These are phyloP conservation scores for Tylopilus sp. DNA, from an alignment of 768 basidiomycete species.

Conservation along the genomic window DNA sequence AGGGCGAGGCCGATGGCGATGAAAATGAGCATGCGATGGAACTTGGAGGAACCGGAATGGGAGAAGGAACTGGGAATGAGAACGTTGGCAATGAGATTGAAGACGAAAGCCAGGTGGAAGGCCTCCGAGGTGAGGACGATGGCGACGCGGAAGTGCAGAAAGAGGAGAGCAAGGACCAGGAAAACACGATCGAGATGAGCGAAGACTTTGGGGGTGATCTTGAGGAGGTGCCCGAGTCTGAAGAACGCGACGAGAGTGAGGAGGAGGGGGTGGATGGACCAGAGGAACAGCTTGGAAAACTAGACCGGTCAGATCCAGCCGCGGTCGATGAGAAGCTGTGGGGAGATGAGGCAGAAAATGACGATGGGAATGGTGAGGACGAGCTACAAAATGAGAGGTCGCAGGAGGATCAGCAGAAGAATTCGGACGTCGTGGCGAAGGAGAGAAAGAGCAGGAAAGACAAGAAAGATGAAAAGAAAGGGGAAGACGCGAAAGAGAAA, in stretches of 20 bases:
- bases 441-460: slow-evolving; percentile 47
- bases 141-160: slow-evolving; percentile 28
- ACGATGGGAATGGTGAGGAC: slow-evolving; percentile 45
- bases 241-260: slow-evolving; percentile 40
- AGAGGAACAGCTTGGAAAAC: slow-evolving; percentile 80
- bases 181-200: slow-evolving; percentile 86
- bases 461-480: slow-evolving; percentile 33
- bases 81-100: slow-evolving; percentile 94
- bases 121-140: slow-evolving; percentile 68
- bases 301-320: slow-evolving; percentile 79
- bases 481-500: slow-evolving; percentile 27
- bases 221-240: slow-evolving; percentile 72
- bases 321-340: slow-evolving; percentile 96
- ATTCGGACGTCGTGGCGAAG: slow-evolving; percentile 78
- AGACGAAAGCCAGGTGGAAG: slow-evolving; percentile 96
- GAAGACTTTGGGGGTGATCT: slow-evolving; percentile 85
- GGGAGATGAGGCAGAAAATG: slow-evolving; percentile 75
- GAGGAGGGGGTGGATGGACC: slow-evolving; percentile 54
- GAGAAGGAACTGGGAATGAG: slow-evolving; percentile 79
- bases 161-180: slow-evolving; percentile 49
- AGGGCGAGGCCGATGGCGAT: slow-evolving; percentile 45
- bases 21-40: slow-evolving; percentile 38
- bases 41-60: slow-evolving; percentile 80
- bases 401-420: slow-evolving; percentile 37
- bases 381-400: slow-evolving; percentile 63